These are phyloP conservation scores for Kwoniella shandongensis DNA, from an alignment of 768 basidiomycete genomes.

Conservation along the genomic window DNA sequence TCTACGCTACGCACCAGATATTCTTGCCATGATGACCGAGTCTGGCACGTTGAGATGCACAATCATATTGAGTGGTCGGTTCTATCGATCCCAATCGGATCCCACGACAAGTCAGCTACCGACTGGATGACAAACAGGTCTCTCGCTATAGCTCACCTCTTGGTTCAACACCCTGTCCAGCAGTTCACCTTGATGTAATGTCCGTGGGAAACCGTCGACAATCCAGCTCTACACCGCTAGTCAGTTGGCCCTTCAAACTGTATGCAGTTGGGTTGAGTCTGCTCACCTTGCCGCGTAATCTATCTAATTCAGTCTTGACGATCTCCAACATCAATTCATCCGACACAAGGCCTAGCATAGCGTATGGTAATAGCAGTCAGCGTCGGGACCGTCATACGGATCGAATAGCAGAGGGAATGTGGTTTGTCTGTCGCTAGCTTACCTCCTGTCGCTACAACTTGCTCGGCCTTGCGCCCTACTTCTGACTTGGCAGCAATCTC, in stretches of 20 bases:
- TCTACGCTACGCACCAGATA: slow-evolving; percentile 42
- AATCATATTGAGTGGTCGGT: slow-evolving; percentile 54
- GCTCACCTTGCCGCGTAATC: slow-evolving; percentile 48
- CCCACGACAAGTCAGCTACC: background rate
- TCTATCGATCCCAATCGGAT: slow-evolving; percentile 19
- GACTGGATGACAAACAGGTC: background rate
- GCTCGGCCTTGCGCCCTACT: slow-evolving; percentile 50
- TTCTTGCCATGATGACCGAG: slow-evolving; percentile 52
- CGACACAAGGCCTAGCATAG: slow-evolving; percentile 42
- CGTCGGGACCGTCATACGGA: too few relatives aligned
- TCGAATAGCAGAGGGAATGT: too few relatives aligned
- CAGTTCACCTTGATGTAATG: slow-evolving; percentile 51
- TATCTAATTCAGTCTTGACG: slow-evolving; percentile 49
- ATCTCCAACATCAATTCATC: slow-evolving; percentile 53
- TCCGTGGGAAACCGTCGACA: slow-evolving; percentile 54
- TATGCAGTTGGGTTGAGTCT: background rate
- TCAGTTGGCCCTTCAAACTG: slow-evolving; percentile 3
- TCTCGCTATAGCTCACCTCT: slow-evolving; percentile 25
- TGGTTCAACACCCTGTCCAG: slow-evolving; percentile 49
- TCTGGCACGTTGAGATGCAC: slow-evolving; percentile 54
- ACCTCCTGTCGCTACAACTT: slow-evolving; percentile 52
- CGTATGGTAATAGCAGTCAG: too few relatives aligned
- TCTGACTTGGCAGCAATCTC: slow-evolving; percentile 50
- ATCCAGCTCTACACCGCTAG: slow-evolving; percentile 52
- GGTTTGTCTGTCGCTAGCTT: slow-evolving; percentile 6